Evolutionary conservation across 768 basidiomycete species (phyloP).

Genomic region (Lactifluus rugatus): DNA sequence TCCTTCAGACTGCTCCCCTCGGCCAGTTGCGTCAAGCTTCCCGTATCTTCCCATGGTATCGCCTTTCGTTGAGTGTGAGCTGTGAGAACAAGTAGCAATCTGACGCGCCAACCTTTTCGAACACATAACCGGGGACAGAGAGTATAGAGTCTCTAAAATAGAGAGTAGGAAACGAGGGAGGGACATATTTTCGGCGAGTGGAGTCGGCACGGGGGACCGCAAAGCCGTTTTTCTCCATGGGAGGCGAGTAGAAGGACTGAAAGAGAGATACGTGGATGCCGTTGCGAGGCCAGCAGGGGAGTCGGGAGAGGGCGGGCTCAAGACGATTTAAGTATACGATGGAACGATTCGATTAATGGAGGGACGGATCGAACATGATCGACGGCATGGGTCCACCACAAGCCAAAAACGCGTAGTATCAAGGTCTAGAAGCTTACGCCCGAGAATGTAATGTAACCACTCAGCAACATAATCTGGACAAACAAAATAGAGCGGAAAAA

Average conservation of each 20-base stretch:
- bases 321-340: no score
- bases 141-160: conserved; percentile 47
- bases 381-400: background rate
- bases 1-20: conserved; percentile 66
- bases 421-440: background rate
- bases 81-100: background rate
- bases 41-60: conserved; percentile 60
- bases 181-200: conserved; percentile 42
- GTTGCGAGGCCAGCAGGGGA: background rate
- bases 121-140: conserved; percentile 62
- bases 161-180: conserved; percentile 46
- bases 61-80: conserved; percentile 32
- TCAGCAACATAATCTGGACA: no score
- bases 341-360: background rate
- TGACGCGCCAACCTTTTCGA: conserved; percentile 44
- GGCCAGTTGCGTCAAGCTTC: conserved; percentile 57
- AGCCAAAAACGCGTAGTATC: background rate
- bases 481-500: background rate
- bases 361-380: conserved; percentile 15
- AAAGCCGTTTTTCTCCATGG: conserved; percentile 8
- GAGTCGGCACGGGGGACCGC: background rate
- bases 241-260: background rate
- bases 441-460: background rate
- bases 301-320: no score
- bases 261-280: background rate